Evolutionary conservation across 2,329 filamentous ascomycete species (phyloP).

Genomic region (Aureobasidium sp.): DNA sequence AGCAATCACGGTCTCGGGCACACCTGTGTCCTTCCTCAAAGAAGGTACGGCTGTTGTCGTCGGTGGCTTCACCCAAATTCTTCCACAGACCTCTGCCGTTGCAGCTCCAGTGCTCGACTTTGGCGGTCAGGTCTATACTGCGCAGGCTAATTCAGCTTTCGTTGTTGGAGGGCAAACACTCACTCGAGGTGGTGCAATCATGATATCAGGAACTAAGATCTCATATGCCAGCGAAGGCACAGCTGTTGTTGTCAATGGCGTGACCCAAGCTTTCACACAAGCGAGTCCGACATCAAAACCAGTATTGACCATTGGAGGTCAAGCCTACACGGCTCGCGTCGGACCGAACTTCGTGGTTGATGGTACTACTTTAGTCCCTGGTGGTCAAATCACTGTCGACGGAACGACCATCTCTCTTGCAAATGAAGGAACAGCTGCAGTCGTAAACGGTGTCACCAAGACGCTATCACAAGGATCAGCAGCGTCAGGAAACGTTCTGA

Average conservation of each 20-base stretch:
- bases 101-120: slow-evolving; percentile 12
- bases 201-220: slow-evolving; percentile 18
- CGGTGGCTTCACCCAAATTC: slow-evolving; percentile 17
- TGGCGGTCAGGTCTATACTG: slow-evolving; percentile 20
- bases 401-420: slow-evolving; percentile 17
- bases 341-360: slow-evolving; percentile 25
- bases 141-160: slow-evolving; percentile 24
- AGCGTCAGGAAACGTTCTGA: slow-evolving; percentile 20
- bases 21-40: slow-evolving; percentile 19
- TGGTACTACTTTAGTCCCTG: slow-evolving; percentile 18
- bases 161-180: slow-evolving; percentile 18
- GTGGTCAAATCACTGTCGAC: slow-evolving; percentile 16
- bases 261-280: slow-evolving; percentile 12
- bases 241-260: slow-evolving; percentile 19
- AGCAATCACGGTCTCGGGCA: slow-evolving; percentile 17
- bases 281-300: slow-evolving; percentile 13
- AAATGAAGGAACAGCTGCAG: slow-evolving; percentile 16
- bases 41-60: slow-evolving; percentile 19
- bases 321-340: slow-evolving; percentile 20
- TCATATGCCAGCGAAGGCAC: slow-evolving; percentile 17
- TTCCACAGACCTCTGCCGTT: slow-evolving; percentile 8
- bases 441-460: slow-evolving; percentile 26
- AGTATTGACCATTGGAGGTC: slow-evolving; percentile 17
- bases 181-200: slow-evolving; percentile 18
- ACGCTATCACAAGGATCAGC: slow-evolving; percentile 12